Percentiles rank a stretch among this genome's conserved stretches.
phyloP scores from a whole-genome alignment of 2,329 filamentous ascomycete genomes.

The Geosmithia putterillii region DNA sequence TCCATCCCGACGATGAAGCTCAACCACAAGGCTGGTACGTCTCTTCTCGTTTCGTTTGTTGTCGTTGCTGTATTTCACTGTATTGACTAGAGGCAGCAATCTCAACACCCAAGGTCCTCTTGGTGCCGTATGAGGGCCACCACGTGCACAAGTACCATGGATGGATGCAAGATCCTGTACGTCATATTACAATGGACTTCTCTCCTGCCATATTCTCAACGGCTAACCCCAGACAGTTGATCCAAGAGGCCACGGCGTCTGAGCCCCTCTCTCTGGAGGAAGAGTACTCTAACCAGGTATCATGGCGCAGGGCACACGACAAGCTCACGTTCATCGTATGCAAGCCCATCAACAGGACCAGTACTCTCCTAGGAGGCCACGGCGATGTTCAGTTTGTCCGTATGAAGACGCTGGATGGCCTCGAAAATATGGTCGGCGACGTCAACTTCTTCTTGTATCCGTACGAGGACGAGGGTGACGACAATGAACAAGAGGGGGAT shows the following conservation, averaged over 20 bases:
- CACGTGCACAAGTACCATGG: slow-evolving; percentile 76
- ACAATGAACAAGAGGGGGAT: slow-evolving; percentile 39
- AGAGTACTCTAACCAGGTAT: slow-evolving; percentile 83
- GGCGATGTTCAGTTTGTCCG: background rate
- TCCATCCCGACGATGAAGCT: slow-evolving; percentile 23
- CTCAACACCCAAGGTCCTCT: slow-evolving; percentile 49
- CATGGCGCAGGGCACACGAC: slow-evolving; percentile 70
- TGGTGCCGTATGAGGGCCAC: slow-evolving; percentile 73
- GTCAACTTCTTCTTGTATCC: slow-evolving; percentile 69
- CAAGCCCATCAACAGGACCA: slow-evolving; percentile 21
- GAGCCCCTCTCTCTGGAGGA: slow-evolving; percentile 69
- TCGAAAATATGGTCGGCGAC: slow-evolving; percentile 55
- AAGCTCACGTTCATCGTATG: slow-evolving; percentile 91
- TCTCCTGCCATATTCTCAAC: background rate
- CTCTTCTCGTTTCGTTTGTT: background rate
- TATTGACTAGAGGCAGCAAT: slow-evolving; percentile 41
- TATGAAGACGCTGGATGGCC: slow-evolving; percentile 38
- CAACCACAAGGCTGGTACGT: slow-evolving; percentile 30
- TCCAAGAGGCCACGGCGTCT: slow-evolving; percentile 77
- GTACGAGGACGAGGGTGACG: slow-evolving; percentile 41
- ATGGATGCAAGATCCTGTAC: slow-evolving; percentile 80
- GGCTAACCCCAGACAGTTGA: slow-evolving; percentile 33
- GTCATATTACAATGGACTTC: slow-evolving; percentile 3
- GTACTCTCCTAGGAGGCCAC: background rate
- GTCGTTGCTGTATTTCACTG: background rate